Evolutionary conservation across 2,329 filamentous ascomycete species (phyloP).

Genomic region (Orbilia blumenaviensis): DNA sequence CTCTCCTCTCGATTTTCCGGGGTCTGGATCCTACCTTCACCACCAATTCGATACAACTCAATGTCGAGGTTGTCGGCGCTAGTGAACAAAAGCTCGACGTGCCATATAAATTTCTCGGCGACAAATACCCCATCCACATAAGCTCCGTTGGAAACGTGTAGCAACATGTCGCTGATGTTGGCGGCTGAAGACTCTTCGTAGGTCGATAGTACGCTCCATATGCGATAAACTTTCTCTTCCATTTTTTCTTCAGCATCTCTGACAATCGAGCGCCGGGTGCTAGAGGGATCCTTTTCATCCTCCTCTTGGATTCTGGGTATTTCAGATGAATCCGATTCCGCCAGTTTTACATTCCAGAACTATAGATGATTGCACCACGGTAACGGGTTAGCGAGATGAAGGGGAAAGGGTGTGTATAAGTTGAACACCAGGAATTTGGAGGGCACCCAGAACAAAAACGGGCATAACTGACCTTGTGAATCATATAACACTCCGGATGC

Average conservation of each 20-base stretch:
- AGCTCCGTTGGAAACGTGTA: constrained; percentile 96
- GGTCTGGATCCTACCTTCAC: constrained; percentile 73
- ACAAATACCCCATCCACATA: constrained; percentile 95
- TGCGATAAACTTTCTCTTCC: constrained; percentile 96
- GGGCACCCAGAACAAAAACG: background rate
- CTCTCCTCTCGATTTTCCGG: too few species aligned
- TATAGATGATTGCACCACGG: constrained; percentile 25
- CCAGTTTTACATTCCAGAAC: constrained; percentile 96
- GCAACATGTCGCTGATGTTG: constrained; percentile 98
- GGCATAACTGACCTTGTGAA: constrained; percentile 73
- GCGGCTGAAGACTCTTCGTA: constrained; percentile 98
- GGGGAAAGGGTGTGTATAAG: too few species aligned
- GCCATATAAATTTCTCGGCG: constrained; percentile 93
- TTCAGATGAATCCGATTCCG: constrained; percentile 67
- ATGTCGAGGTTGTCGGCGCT: constrained; percentile 86
- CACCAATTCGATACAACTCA: constrained; percentile 72
- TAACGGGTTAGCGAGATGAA: constrained; percentile 17
- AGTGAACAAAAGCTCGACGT: constrained; percentile 90
- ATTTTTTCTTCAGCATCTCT: constrained; percentile 89
- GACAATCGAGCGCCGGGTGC: constrained; percentile 77
- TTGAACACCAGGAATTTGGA: background rate
- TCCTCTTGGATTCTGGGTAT: constrained; percentile 60
- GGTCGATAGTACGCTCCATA: constrained; percentile 96
- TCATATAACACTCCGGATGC: constrained; percentile 99
- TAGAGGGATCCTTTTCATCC: constrained; percentile 65